phyloP scores from a whole-genome alignment of 2,329 filamentous ascomycete genomes.

The Pyricularia sp. region DNA sequence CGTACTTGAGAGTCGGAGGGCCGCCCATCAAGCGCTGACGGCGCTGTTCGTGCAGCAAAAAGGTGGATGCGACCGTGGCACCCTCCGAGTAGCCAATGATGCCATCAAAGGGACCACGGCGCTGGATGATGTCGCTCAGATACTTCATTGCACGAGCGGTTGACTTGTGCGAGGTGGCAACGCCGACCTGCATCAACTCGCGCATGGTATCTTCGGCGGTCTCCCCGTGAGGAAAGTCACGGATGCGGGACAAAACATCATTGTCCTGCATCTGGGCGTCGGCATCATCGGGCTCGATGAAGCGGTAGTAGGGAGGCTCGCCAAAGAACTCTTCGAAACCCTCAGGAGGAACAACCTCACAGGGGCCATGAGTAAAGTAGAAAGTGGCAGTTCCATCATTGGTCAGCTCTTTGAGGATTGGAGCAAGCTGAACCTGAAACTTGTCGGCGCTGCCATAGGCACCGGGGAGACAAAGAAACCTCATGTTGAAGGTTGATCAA shows the following conservation, averaged over 20 bases:
- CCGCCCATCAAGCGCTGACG: slow-evolving; percentile 20
- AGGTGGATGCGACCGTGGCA: slow-evolving; percentile 38
- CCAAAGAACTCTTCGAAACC: slow-evolving; percentile 47
- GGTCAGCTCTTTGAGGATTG: slow-evolving; percentile 33
- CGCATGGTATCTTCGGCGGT: slow-evolving; percentile 44
- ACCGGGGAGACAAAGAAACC: slow-evolving; percentile 43
- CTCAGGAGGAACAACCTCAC: slow-evolving; percentile 33
- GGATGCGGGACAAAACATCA: slow-evolving; percentile 35
- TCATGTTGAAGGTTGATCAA: slow-evolving; percentile 28
- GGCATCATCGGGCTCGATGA: slow-evolving; percentile 36
- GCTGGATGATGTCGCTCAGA: slow-evolving; percentile 30
- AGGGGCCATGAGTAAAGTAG: slow-evolving; percentile 37
- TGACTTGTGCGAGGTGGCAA: slow-evolving; percentile 19
- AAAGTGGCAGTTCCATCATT: slow-evolving; percentile 33
- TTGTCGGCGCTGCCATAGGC: slow-evolving; percentile 46
- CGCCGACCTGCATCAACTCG: slow-evolving; percentile 24
- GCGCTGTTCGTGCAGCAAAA: slow-evolving; percentile 36
- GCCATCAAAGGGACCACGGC: slow-evolving; percentile 33
- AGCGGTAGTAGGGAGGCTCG: slow-evolving; percentile 39
- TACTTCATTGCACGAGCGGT: slow-evolving; percentile 28
- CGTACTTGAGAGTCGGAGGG: slow-evolving; percentile 29
- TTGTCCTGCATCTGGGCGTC: slow-evolving; percentile 28
- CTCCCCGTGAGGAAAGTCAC: slow-evolving; percentile 38
- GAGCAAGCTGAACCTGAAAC: slow-evolving; percentile 41
- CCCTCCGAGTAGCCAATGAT: slow-evolving; percentile 50